Base-by-base conservation (phyloP, 164 flowering plant genomes). In the Magnolia kwangsiensis region DNA sequence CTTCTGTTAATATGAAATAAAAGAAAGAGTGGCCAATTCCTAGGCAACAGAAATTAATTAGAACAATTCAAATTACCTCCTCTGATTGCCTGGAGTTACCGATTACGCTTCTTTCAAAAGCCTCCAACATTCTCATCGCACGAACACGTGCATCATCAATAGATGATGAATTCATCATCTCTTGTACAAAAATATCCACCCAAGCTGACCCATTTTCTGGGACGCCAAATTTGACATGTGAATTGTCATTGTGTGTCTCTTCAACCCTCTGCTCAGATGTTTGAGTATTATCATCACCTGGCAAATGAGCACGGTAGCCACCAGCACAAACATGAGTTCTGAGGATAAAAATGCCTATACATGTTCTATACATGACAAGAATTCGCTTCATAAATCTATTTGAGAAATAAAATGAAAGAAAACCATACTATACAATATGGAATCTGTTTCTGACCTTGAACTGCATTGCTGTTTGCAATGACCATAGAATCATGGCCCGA, bases 101-200 rank as follows among this genome's bases (percentile, higher is more conserved):
- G 65, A 75, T 50, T 31, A 81, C 64, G 27, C 63, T 77, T 73
- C 75, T 79, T 75, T 83, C 88, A 73, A 87, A 87, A 64, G 83
- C 84, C 71, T 83, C 85, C 51, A 87, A 78, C 29, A 84, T 82
- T 73, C 78, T 82, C 19, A 85, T 72, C 49, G 87, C 86, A 27
- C 87, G 89, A n/a, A 37, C 74, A 67, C 84, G 82, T 7, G 85
- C 84, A 80, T 84, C 87, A 72, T 83, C 78, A 61, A 84, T 58
- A 77, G 81, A 78, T 21, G 76, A 69, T 51, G 84, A 80, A 58
- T 59, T 84, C 79, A 67, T 80, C 86, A 85, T 85, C 72, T 85
- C 88, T 70, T 77, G 81, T 19, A 85, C 86, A 75, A 83, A 76
- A 14, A 78, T 67, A 75, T 81, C 85, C 37, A 83, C 78, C 83